These are phyloP conservation scores for Areca catechu DNA, from an alignment of 176 grass and related monocot genomes.

Conservation along the genomic window DNA sequence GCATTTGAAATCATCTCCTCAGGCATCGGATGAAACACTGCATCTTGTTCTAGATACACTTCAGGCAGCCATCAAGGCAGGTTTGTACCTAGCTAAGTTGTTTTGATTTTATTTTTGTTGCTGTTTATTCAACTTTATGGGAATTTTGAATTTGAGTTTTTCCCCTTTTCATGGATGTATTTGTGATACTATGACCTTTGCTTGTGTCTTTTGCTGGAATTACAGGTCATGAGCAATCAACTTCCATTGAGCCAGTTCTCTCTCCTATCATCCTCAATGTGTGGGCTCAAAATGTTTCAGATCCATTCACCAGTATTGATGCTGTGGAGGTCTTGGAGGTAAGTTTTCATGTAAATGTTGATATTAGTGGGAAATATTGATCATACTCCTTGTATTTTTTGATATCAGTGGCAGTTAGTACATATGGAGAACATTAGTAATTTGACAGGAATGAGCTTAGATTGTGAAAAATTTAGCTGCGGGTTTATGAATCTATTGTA, in stretches of 20 bases:
- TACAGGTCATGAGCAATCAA: conserved; percentile 59
- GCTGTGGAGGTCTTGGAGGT: conserved; percentile 92
- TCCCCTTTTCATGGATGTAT: conserved; percentile 3
- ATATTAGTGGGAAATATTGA: too few species aligned
- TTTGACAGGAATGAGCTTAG: too few species aligned
- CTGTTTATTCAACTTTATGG: neutral
- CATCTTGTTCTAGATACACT: conserved; percentile 97
- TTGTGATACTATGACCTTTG: conserved; percentile 7
- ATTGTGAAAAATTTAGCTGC: too few species aligned
- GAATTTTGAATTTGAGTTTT: conserved; percentile 9
- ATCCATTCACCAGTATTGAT: conserved; percentile 90
- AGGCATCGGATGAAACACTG: conserved; percentile 92
- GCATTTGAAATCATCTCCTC: conserved; percentile 17
- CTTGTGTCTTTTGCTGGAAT: conserved; percentile 3
- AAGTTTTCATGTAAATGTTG: conserved; percentile 15
- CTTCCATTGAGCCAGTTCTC: conserved; percentile 61
- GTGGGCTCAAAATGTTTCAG: conserved; percentile 77
- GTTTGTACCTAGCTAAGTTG: conserved; percentile 33
- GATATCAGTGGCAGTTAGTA: too few species aligned
- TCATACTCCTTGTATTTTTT: too few species aligned
- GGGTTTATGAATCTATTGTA: too few species aligned
- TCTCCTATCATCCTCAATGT: conserved; percentile 85
- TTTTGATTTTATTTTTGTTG: conserved; percentile 9
- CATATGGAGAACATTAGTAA: too few species aligned
- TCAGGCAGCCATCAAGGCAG: conserved; percentile 68